A percentile compares a stretch with the other conserved stretches of the same genome.
phyloP scores from a whole-genome alignment of 2,329 filamentous ascomycete genomes.

The Fusarium graminum region DNA sequence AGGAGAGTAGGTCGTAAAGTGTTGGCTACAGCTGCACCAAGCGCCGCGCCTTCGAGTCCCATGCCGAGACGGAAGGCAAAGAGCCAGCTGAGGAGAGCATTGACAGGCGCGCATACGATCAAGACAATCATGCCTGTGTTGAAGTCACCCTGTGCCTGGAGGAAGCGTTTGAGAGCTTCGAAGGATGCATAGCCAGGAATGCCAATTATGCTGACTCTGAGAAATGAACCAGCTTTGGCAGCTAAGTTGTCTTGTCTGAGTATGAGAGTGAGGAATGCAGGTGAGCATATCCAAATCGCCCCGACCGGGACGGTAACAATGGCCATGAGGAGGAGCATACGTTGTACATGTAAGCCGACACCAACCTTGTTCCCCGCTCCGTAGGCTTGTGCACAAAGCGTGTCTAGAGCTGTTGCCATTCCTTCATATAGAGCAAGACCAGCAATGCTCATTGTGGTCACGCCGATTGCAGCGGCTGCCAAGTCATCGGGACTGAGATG shows the following conservation, averaged over 20 bases:
- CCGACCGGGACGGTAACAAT: constrained; percentile 62
- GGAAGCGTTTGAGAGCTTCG: constrained; percentile 66
- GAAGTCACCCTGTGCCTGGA: constrained; percentile 68
- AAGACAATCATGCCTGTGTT: constrained; percentile 62
- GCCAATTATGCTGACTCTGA: constrained; percentile 62
- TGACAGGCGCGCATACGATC: constrained; percentile 61
- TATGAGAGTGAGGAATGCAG: constrained; percentile 59
- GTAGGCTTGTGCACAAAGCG: constrained; percentile 46
- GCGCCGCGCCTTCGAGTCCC: constrained; percentile 64
- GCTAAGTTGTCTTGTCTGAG: constrained; percentile 63
- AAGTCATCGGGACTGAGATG: constrained; percentile 66
- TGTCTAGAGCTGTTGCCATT: constrained; percentile 48
- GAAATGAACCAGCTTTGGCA: constrained; percentile 62
- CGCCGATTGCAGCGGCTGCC: constrained; percentile 64
- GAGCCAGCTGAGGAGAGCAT: constrained; percentile 63
- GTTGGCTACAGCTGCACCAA: constrained; percentile 63
- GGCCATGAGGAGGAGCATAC: constrained; percentile 64
- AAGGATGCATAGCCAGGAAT: constrained; percentile 67
- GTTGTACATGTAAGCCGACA: constrained; percentile 66
- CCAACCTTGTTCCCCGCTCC: constrained; percentile 58
- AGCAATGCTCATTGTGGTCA: constrained; percentile 67
- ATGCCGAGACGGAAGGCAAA: constrained; percentile 59
- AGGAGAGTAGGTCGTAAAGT: constrained; percentile 63
- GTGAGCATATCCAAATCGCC: constrained; percentile 62
- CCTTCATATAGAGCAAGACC: constrained; percentile 59